phyloP scores from a whole-genome alignment of 352 stramenopile species.

The Phytopythium aichiense region DNA sequence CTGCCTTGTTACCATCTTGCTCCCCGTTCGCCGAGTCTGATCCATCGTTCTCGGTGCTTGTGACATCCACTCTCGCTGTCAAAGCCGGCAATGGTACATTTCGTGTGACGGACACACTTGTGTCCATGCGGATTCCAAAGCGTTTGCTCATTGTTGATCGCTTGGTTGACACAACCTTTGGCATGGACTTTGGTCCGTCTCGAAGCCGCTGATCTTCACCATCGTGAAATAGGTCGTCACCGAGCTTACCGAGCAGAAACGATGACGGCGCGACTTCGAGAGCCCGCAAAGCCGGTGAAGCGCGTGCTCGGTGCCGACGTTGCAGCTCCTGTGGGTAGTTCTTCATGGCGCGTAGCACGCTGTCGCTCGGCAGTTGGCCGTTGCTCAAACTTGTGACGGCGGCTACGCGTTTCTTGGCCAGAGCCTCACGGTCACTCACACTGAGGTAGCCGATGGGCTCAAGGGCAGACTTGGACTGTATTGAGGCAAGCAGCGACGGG shows the following conservation, averaged over 20 bases:
- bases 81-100: slow-evolving; percentile 32
- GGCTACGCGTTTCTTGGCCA: neutral
- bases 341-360: slow-evolving; percentile 17
- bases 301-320: slow-evolving; percentile 13
- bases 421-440: slow-evolving; percentile 17
- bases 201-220: neutral
- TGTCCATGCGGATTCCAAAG: slow-evolving; percentile 27
- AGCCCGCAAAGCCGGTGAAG: slow-evolving; percentile 10
- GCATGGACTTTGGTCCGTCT: slow-evolving; percentile 30
- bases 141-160: neutral
- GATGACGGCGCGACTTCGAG: slow-evolving; percentile 33
- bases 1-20: neutral
- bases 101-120: slow-evolving; percentile 28
- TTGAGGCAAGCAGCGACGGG: slow-evolving; percentile 12
- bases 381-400: slow-evolving; percentile 1
- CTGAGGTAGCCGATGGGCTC: slow-evolving; percentile 28
- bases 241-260: slow-evolving; percentile 37
- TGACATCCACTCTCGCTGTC: neutral
- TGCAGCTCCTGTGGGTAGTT: slow-evolving; percentile 49
- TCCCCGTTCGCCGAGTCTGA: neutral
- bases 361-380: slow-evolving; percentile 15
- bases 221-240: slow-evolving; percentile 5
- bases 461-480: slow-evolving; percentile 18
- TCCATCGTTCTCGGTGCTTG: neutral
- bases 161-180: slow-evolving; percentile 16